Percentiles rank a stretch among this genome's conserved stretches.
phyloP scores from a whole-genome alignment of 371 early-diverging fungal genomes.

The Saksenaea oblongispora region DNA sequence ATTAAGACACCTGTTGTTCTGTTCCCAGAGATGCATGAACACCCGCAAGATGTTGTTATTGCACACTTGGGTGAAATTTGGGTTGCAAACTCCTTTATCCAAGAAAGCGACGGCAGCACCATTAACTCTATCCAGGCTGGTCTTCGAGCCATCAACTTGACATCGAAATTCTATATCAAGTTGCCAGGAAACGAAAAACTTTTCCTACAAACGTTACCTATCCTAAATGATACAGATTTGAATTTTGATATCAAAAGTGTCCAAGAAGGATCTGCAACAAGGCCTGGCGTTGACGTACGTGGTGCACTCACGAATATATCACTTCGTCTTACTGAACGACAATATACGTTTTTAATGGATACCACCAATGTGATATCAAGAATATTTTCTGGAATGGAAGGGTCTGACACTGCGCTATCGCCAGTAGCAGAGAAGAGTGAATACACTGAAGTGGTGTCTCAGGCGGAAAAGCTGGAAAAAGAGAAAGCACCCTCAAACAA shows the following conservation, averaged over 20 bases:
- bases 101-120: constrained; percentile 33
- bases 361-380: constrained; percentile 54
- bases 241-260: constrained; percentile 58
- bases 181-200: constrained; percentile 25
- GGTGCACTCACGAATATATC: constrained; percentile 75
- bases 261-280: constrained; percentile 11
- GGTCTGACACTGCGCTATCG: background rate
- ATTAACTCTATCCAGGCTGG: constrained; percentile 68
- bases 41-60: constrained; percentile 57
- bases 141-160: constrained; percentile 68
- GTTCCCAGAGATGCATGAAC: constrained; percentile 69
- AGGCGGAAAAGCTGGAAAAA: background rate
- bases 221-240: constrained; percentile 85
- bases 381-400: constrained; percentile 20
- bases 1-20: constrained; percentile 89
- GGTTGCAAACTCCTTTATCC: constrained; percentile 72
- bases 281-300: constrained; percentile 52
- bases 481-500: background rate
- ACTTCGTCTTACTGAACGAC: constrained; percentile 79
- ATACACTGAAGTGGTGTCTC: background rate
- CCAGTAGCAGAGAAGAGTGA: background rate
- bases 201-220: constrained; percentile 66
- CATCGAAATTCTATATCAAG: constrained; percentile 50
- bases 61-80: constrained; percentile 90
- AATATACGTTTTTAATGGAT: constrained; percentile 83